Base-by-base conservation (phyloP, 305 asterid species). In the Fraxinus ornus region DNA sequence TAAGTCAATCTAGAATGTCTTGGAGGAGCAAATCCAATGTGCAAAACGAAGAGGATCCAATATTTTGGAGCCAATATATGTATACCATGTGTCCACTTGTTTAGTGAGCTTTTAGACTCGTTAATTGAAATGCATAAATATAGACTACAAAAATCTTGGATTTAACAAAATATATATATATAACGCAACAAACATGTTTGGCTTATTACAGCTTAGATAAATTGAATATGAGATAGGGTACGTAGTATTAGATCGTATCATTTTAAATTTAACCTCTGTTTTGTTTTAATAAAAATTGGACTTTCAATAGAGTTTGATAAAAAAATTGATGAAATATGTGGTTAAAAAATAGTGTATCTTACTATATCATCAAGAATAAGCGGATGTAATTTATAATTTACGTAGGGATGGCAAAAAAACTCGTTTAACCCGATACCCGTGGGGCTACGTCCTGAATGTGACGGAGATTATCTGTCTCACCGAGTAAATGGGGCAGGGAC, bases 41-140 rank as follows among this genome's bases (percentile, higher is more conserved):
- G 85, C 41, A 88, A 83, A 78, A 79, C 82, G 71, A 85, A 72
- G 87, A 79, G 83, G 81, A 84, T 82, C 81, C 68, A 83, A 83
- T 79, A 80, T 70, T 80, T 82, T 60, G 41, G 88, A 75, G 85
- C 81, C 89, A 79, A 24, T 82, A 80, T 35, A 77, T 78, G 62
- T 66, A 47, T 75, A 80, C 60, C 90, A 87, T 81, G 88, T 83
- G 90, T 81, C 86, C 52, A 89, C 91, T 88, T 88, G 88, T 68
- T 78, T 76, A 19, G 22, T 80, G 30, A 75, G 57, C 77, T 72
- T 88, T 87, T 87, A 80, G 85, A 83, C 85, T 80, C 13, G 22
- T 17, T 52, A 15, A 49, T 49, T 15, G 60, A 49, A 49, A 49
- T 15, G 60, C 7, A 49, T 13, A 49, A 49, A 41, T 41, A 41